Evolutionary conservation across 2,329 filamentous ascomycete genomes (phyloP).

Genomic region (Pyricularia sp.): DNA sequence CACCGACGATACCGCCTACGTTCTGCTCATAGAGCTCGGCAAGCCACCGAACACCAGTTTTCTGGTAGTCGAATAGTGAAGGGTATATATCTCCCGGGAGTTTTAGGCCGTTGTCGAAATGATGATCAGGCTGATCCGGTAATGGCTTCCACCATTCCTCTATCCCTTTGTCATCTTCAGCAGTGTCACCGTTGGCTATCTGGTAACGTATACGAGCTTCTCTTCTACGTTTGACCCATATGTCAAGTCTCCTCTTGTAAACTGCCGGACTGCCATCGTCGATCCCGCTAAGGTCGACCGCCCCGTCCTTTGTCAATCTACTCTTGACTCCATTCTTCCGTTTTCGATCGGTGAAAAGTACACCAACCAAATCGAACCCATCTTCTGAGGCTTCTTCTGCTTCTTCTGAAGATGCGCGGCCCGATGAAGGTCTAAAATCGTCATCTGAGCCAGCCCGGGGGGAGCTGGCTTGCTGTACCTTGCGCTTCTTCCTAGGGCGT

Average conservation of each 20-base stretch:
- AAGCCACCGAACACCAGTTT: slow-evolving; percentile 92
- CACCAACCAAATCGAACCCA: slow-evolving; percentile 3
- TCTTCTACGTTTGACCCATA: slow-evolving; percentile 52
- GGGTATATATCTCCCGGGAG: slow-evolving; percentile 89
- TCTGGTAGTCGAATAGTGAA: slow-evolving; percentile 90
- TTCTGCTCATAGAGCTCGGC: slow-evolving; percentile 82
- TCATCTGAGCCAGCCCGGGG: slow-evolving; percentile 24
- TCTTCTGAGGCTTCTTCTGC: slow-evolving; percentile 16
- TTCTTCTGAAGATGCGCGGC: slow-evolving; percentile 12
- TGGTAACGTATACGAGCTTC: slow-evolving; percentile 24
- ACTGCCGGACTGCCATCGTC: slow-evolving; percentile 83
- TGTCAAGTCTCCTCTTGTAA: slow-evolving; percentile 61
- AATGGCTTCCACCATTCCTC: slow-evolving; percentile 77
- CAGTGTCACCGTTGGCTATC: slow-evolving; percentile 19
- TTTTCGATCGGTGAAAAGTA: slow-evolving; percentile 8
- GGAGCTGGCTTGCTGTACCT: slow-evolving; percentile 16
- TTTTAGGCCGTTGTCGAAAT: slow-evolving; percentile 61
- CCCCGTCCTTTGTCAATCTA: slow-evolving; percentile 15
- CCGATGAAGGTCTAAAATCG: slow-evolving; percentile 28
- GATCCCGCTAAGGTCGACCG: slow-evolving; percentile 42
- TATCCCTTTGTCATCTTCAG: slow-evolving; percentile 28
- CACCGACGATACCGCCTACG: slow-evolving; percentile 87
- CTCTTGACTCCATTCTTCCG: slow-evolving; percentile 26
- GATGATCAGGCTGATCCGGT: slow-evolving; percentile 64
- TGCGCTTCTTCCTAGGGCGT: slow-evolving; percentile 44